phyloP scores from a whole-genome alignment of 2,329 filamentous ascomycete species.

The Escovopsis sp. region DNA sequence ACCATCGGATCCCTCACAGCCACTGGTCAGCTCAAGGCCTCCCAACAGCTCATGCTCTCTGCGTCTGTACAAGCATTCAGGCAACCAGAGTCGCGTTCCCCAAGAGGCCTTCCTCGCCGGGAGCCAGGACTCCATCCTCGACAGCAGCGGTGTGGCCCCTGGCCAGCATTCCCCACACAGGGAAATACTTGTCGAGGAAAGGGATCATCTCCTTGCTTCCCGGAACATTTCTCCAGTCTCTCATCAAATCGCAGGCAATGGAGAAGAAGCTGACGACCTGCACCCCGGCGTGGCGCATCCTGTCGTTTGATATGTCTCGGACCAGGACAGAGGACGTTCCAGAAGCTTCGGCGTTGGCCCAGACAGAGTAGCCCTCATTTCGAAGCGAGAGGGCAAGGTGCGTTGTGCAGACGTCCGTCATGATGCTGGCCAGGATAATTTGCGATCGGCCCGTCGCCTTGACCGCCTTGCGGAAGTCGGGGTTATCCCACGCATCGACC shows the following conservation, averaged over 20 bases:
- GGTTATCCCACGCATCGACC: slow-evolving; percentile 65
- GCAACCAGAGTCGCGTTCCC: too few relatives aligned
- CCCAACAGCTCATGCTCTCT: too few relatives aligned
- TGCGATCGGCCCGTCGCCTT: slow-evolving; percentile 51
- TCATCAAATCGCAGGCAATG: slow-evolving; percentile 54
- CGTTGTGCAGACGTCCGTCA: slow-evolving; percentile 61
- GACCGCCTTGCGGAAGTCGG: slow-evolving; percentile 51
- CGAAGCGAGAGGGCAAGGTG: slow-evolving; percentile 61
- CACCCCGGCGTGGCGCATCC: slow-evolving; percentile 53
- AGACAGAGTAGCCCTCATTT: slow-evolving; percentile 58
- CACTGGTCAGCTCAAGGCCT: too few relatives aligned
- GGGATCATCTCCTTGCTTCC: slow-evolving; percentile 44
- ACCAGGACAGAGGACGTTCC: slow-evolving; percentile 46
- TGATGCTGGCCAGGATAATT: slow-evolving; percentile 57
- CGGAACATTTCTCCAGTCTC: slow-evolving; percentile 47
- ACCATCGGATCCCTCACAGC: too few relatives aligned
- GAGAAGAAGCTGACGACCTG: slow-evolving; percentile 47
- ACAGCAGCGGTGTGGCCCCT: slow-evolving; percentile 16
- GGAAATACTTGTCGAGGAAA: slow-evolving; percentile 49
- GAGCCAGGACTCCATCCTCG: slow-evolving; percentile 1
- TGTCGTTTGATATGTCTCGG: slow-evolving; percentile 40
- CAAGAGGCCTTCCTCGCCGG: slow-evolving; percentile 1
- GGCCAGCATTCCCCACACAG: slow-evolving; percentile 50
- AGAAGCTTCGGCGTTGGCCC: slow-evolving; percentile 56
- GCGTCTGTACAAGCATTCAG: too few relatives aligned